Evolutionary conservation across 139 green algal species (phyloP), one percentile per base, ranked within the genome.

Genomic region (Mychonastes homosphaera): DNA sequence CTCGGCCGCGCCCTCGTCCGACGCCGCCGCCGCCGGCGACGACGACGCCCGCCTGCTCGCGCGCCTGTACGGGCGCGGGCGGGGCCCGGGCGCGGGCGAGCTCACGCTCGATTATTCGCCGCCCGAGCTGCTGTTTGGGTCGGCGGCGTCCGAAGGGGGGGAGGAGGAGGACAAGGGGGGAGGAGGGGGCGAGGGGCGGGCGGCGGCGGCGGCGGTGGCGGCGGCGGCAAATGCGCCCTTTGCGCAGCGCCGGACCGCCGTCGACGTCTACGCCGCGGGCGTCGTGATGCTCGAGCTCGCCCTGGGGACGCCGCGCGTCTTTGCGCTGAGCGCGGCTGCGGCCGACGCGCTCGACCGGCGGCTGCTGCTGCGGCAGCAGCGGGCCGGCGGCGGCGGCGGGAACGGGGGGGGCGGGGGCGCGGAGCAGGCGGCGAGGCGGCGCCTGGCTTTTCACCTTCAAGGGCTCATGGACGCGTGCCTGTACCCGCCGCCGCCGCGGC

Each of bases 251-350:
- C 46, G 53, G 1, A 73, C 69, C 64, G 45, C 76, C 8, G 85
- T 87, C 48, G 81, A 90, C 69, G 40, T 51, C 10, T 67, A 51
- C 50, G 55, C 39, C 24, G 46, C 79, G 41, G 83, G 84, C 6
- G 74, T 89, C 19, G 62, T 83, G 12, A 84, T 86, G 74, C 63
- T 88, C 39, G 84, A 91, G 79, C 61, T 90, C 7, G 30, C 84
- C 7, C 50, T 90, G 3, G 84, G 67, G 23, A 84, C 72, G 1
- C 80, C 81, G 3, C 69, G 80, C 23, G 82, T 89, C 15, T 88
- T 78, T 46, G 18, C 65, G 29, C 53, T 79, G 41, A 44, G 55
- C 21, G 34, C 56, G 12, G 32, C 66, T 34, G 84, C 75, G 9
- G 61, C 45, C 3, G 68, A 70, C 2, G 43, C 77, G 10, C 63